phyloP scores from a whole-genome alignment of 106 monocot genomes.

The Phalaenopsis equestris region DNA sequence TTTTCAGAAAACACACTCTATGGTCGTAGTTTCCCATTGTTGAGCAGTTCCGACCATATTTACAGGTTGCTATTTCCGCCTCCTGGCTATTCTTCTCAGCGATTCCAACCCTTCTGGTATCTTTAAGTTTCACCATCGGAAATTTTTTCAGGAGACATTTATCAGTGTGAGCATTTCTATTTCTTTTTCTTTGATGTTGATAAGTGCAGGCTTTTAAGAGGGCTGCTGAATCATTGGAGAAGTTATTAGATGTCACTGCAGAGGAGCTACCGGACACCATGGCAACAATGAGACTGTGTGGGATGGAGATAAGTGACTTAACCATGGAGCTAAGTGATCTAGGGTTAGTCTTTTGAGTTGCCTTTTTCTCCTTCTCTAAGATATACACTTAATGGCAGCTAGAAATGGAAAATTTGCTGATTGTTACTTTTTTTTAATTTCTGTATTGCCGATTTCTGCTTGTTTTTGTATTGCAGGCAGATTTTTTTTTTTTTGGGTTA shows the following conservation, averaged over 20 bases:
- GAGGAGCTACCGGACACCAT: conserved; percentile 83
- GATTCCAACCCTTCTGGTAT: conserved; percentile 66
- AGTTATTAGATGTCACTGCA: conserved; percentile 50
- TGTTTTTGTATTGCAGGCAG: too few relatives aligned
- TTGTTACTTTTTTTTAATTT: too few relatives aligned
- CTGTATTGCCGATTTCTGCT: too few relatives aligned
- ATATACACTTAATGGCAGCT: neutral
- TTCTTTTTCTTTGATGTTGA: neutral
- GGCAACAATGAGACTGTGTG: conserved; percentile 69
- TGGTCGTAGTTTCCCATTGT: neutral
- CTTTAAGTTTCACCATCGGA: conserved; percentile 5
- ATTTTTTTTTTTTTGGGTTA: too few relatives aligned
- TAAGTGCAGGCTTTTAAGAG: conserved; percentile 48
- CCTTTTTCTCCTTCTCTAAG: neutral
- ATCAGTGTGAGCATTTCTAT: neutral
- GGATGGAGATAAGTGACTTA: conserved; percentile 88
- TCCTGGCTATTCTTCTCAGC: conserved; percentile 69
- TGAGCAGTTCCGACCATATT: neutral
- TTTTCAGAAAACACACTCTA: neutral
- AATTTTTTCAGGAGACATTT: neutral
- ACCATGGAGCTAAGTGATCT: conserved; percentile 75
- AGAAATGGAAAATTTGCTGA: too few relatives aligned
- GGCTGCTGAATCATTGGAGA: conserved; percentile 60
- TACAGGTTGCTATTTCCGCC: conserved; percentile 56
- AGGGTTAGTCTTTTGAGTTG: conserved; percentile 30